Evolutionary conservation across 2,329 filamentous ascomycete species (phyloP), one percentile per base, ranked within the genome.

Genomic region (Nemania sp.): DNA sequence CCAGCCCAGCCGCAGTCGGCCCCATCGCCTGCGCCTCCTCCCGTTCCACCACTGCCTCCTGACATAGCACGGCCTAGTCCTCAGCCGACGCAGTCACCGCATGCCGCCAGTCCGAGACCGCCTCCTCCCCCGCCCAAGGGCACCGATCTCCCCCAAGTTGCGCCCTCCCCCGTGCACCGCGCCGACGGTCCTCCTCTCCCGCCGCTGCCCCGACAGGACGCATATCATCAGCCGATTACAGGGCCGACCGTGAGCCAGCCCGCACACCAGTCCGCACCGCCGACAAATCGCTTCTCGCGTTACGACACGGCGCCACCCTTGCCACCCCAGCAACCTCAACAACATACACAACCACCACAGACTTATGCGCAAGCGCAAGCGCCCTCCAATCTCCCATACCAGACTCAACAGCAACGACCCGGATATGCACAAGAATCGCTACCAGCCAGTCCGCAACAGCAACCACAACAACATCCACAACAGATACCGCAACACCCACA

Each of bases 1-100:
- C 68, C 72, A 59, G 62, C 72, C 37, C 69, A 66, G 53, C 64
- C 63, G 46, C 71, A 71, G 34, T 64, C 71, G 20, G 66, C 67
- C 39, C 71, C 70, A 12, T 66, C 72, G n/a, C 68, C 72, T 19
- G 74, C 77, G 52, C 84, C 86, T 43, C 88, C 88, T 26, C 85
- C 86, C 11, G 72, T 88, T n/a, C 89, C 89, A 54, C 88, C 89
- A 49, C 76, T 88, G 15, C 89, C 88, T 7, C 83, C 84, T 22
- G 86, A 88, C 64, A 75, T 87, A 54, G 73, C 77, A 40, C 71
- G 76, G 49, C 72, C 71, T 23, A 72, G 75, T n/a, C 61, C 67
- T 3, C 68, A 64, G 24, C 71, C 67, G 22, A 53, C 56, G 49
- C 75, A 66, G 37, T 74, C 64, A 59, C 73, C 61, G 9, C 64